These are phyloP conservation scores for Misopates orontium DNA, from an alignment of 257 asterid genomes.

Conservation along the genomic window DNA sequence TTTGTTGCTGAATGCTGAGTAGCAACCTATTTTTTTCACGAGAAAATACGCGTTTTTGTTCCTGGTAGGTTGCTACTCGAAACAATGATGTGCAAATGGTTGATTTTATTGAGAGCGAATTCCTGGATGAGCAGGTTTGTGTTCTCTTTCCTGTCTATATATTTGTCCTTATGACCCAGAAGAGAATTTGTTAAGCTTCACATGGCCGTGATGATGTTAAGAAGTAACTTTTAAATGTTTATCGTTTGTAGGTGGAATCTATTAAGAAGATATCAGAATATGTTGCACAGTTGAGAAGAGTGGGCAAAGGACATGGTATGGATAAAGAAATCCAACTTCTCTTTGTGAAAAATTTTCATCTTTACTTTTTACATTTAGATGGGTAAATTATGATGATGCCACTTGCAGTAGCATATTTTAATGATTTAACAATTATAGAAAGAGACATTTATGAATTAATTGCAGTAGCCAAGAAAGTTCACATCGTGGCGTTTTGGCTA, in stretches of 20 bases:
- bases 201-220: not conserved
- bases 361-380: not conserved
- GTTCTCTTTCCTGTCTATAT: not conserved
- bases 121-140: constrained; percentile 46
- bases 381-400: not conserved
- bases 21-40: not conserved
- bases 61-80: constrained; percentile 40
- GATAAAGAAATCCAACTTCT: not conserved
- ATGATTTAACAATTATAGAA: too few species aligned
- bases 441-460: not conserved
- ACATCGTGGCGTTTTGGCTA: too few species aligned
- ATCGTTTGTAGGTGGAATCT: constrained; percentile 45
- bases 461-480: not conserved
- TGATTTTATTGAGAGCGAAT: constrained; percentile 46
- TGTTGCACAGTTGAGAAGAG: constrained; percentile 56
- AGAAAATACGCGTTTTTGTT: not conserved
- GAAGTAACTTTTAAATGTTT: not conserved
- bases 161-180: not conserved
- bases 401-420: too few species aligned
- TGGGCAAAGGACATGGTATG: constrained; percentile 57
- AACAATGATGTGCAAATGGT: constrained; percentile 43
- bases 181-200: not conserved
- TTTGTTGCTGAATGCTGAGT: not conserved
- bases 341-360: not conserved
- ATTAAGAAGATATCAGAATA: constrained; percentile 54